Conservation (phyloP, 805 yeast species). For the Kluyveromyces nonfermentans region DNA sequence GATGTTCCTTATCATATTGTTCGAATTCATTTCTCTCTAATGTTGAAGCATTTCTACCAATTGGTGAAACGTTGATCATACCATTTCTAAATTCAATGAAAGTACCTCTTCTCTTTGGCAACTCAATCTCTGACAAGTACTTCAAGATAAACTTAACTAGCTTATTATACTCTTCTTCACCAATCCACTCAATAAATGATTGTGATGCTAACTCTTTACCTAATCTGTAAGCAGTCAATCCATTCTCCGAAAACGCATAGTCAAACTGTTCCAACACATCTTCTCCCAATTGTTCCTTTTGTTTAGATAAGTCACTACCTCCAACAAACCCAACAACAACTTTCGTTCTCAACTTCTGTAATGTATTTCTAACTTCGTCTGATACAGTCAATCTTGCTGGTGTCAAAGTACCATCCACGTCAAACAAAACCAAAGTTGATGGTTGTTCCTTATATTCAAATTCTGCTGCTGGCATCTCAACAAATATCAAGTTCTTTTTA, state of each 20-base stretch:
- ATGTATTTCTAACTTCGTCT: conserved; percentile 65
- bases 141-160: conserved; percentile 76
- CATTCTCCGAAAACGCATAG: conserved; percentile 95
- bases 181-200: conserved; percentile 91
- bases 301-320: conserved; percentile 91
- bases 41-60: conserved; percentile 96
- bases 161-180: conserved; percentile 88
- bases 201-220: conserved; percentile 87
- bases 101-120: conserved; percentile 98
- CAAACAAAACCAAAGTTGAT: conserved; percentile 84
- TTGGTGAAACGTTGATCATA: conserved; percentile 96
- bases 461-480: conserved; percentile 31
- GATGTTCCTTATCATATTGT: conserved; percentile 67
- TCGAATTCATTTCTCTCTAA: conserved; percentile 91
- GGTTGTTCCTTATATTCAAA: conserved; percentile 73
- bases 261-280: conserved; percentile 75
- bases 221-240: conserved; percentile 90
- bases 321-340: conserved; percentile 96
- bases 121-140: conserved; percentile 75
- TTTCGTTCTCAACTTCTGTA: conserved; percentile 75
- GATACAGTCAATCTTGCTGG: conserved; percentile 84
- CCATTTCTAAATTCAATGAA: conserved; percentile 99
- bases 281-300: conserved; percentile 89
- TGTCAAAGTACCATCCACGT: conserved; percentile 96
- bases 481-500: background rate